Evolutionary conservation across 495 filamentous ascomycete species (phyloP), one percentile per base, ranked within the genome.

Genomic region (Penicillium paradoxum): DNA sequence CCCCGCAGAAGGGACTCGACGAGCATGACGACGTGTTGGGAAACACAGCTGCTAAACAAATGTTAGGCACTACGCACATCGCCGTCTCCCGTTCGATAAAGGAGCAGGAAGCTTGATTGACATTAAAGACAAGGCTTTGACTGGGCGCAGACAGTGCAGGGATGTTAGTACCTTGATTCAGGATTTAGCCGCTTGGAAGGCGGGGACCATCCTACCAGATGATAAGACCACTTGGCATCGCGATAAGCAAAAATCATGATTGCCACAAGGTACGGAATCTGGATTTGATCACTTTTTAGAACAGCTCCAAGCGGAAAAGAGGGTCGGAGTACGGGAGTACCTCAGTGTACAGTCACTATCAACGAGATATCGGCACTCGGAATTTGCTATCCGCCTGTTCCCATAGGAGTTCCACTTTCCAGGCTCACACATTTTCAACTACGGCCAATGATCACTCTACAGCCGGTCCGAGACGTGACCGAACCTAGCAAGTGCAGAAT

Each of bases 401-500:
- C 40, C 21, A 21, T 14, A 6, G 29, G 25, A 27, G 3, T 7
- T 50, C 48, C 48, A 51, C 48, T 40, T 21, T 19, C n/a, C 8
- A 19, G 40, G 42, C 34, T 49, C 47, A 55, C 58, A 59, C 54
- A 56, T 39, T 27, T 29, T 36, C n/a, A n/a, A n/a, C 39, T 36
- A 36, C 45, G 41, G 49, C 59, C 40, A 49, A 49, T 49, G 24
- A 25, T 45, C 38, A 46, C n/a, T 44, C 30, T 10, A 9, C n/a
- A 18, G 7, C 8, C 14, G 30, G 7, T 51, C 10, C 30, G 18
- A 53, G 43, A 45, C 11, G 27, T 18, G 38, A 21, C 38, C 38
- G 43, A 40, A 37, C 29, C 46, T 54, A 63, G 59, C 59, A 57
- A 63, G 21, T 10, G 36, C 44, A 46, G 47, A 54, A 53, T 45